Conservation (phyloP, 176 grass and related monocot species). For the Neostapfia colusana region DNA sequence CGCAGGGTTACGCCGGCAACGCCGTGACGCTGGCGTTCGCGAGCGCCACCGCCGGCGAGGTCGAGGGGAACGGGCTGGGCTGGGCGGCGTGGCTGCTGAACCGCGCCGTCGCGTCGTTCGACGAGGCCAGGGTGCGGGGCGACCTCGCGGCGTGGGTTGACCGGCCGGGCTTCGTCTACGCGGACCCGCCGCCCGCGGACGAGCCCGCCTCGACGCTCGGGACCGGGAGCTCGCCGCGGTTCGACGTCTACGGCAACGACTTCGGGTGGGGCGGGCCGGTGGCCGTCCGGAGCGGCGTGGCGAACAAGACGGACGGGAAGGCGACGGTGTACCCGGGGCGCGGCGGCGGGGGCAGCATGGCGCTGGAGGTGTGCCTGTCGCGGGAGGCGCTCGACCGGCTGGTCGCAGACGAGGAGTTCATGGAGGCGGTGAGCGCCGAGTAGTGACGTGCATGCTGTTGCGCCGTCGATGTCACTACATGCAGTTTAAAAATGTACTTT, state of each 20-base stretch:
- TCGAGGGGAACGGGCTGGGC: constrained; percentile 14
- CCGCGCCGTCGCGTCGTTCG: constrained; percentile 37
- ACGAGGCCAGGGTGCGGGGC: neutral
- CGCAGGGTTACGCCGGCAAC: constrained; percentile 37
- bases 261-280: constrained; percentile 45
- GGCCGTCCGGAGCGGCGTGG: constrained; percentile 23
- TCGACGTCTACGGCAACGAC: constrained; percentile 41
- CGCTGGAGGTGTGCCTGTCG: constrained; percentile 13
- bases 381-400: neutral
- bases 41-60: neutral
- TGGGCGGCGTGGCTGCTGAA: constrained; percentile 46
- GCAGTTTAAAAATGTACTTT: too few relatives aligned
- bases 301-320: constrained; percentile 32
- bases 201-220: too few relatives aligned
- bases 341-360: neutral
- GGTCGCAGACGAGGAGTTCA: constrained; percentile 27
- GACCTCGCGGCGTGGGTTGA: neutral
- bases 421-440: neutral
- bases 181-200: rapidly evolving
- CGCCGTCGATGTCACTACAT: too few relatives aligned
- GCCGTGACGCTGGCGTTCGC: neutral
- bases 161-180: neutral
- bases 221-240: constrained; percentile 42
- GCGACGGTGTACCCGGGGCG: neutral
- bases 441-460: too few relatives aligned